Evolutionary conservation across 495 filamentous ascomycete species (phyloP), one percentile per base, ranked within the genome.

Genomic region (Penicillium turbatum): DNA sequence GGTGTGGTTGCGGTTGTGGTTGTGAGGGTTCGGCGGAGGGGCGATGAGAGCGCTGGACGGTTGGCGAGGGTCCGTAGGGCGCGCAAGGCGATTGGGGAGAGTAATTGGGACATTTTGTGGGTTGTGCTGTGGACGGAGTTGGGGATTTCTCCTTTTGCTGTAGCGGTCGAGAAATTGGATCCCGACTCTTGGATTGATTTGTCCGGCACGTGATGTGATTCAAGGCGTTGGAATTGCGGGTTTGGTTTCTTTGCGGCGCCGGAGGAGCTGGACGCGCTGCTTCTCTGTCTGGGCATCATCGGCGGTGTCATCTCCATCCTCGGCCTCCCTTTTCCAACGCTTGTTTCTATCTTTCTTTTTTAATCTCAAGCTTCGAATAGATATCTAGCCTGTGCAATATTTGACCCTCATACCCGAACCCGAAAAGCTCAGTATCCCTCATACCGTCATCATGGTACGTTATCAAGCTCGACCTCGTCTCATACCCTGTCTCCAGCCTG

Each of bases 221-320:
- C 7, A n/a, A 5, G 24, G 31, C 7, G n/a, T n/a, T n/a, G n/a
- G 24, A 48, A 42, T 27, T 68, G 63, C 69, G 56, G 19, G 4
- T 2, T n/a, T 64, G 69, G 72, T 53, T 10, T n/a, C 11, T 62
- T 15, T 54, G 35, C 47, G 48, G 19, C 12, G 26, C 63, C 68
- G 65, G 56, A 71, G 67, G 50, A 75, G 70, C 69, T 72, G 67
- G 62, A 59, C 65, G 69, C 66, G 66, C 67, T 59, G 57, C 47
- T 61, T 51, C 61, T 62, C 65, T 68, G 65, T 63, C 65, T 66
- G 60, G 53, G 50, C 59, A 57, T 58, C 37, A 35, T 47, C 39
- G 41, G 35, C 35, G 47, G 24, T 56, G 64, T 59, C 60, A 52
- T 61, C 56, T 57, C 55, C 53, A 53, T 55, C 54, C 45, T 53